Evolutionary conservation across 306 rosid species (phyloP).

Genomic region (Trifolium pratense): DNA sequence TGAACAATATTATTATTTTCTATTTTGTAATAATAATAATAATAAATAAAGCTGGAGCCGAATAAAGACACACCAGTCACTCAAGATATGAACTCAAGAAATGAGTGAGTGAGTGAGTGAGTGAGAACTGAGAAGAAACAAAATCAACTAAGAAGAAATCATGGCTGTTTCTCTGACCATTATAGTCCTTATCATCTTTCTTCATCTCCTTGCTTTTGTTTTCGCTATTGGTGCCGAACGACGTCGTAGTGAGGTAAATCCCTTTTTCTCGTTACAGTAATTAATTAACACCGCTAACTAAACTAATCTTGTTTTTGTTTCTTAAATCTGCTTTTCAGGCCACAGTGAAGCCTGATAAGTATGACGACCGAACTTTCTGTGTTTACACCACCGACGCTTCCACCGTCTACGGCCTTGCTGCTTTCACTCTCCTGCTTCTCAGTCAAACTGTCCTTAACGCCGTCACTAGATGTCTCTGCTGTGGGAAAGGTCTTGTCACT

Average conservation of each 20-base stretch:
- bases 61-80: no score
- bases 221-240: conserved; percentile 91
- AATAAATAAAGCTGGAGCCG: no score
- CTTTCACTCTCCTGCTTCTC: conserved; percentile 63
- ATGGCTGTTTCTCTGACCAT: conserved; percentile 75
- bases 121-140: neutral
- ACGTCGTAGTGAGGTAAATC: conserved; percentile 75
- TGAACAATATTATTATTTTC: neutral
- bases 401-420: conserved; percentile 83
- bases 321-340: conserved; percentile 54
- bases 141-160: neutral
- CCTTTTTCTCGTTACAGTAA: neutral
- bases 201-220: conserved; percentile 85
- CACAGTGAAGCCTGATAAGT: conserved; percentile 63
- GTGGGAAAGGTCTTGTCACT: conserved; percentile 80
- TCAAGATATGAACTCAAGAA: neutral
- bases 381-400: conserved; percentile 84
- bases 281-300: neutral
- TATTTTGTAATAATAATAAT: neutral
- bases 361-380: conserved; percentile 74
- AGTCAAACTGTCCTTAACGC: conserved; percentile 71
- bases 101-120: neutral
- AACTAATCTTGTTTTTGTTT: neutral
- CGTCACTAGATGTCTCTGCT: conserved; percentile 90
- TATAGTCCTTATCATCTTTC: conserved; percentile 61